Evolutionary conservation across 2,329 filamentous ascomycete genomes (phyloP).

Genomic region (Cytospora leucostoma): DNA sequence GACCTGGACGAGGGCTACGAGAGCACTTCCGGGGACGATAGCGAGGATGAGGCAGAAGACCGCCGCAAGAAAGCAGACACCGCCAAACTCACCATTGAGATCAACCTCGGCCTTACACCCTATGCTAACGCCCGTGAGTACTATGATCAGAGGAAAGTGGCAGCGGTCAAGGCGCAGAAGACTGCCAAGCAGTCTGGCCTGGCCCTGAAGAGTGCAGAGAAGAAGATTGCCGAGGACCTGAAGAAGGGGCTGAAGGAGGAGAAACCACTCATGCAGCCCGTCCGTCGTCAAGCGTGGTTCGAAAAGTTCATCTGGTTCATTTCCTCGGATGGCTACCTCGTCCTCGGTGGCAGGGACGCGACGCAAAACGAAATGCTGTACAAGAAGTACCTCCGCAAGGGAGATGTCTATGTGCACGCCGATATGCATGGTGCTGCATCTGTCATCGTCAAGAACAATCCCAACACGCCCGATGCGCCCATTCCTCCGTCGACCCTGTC

Average conservation of each 20-base stretch:
- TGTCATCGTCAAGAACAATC: constrained; percentile 89
- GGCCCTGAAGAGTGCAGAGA: constrained; percentile 86
- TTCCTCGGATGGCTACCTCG: constrained; percentile 91
- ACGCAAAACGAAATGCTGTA: constrained; percentile 95
- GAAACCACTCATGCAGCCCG: constrained; percentile 80
- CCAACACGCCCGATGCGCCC: constrained; percentile 74
- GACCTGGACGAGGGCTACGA: constrained; percentile 59
- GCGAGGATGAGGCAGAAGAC: constrained; percentile 38
- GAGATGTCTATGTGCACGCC: constrained; percentile 89
- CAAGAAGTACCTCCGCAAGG: constrained; percentile 78
- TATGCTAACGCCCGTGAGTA: constrained; percentile 92
- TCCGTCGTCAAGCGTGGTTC: constrained; percentile 88
- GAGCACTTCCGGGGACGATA: constrained; percentile 60
- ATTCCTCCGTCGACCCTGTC: constrained; percentile 89
- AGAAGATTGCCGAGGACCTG: constrained; percentile 82
- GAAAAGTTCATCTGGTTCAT: constrained; percentile 97
- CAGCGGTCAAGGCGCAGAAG: constrained; percentile 83
- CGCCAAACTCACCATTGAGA: constrained; percentile 71
- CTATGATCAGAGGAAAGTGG: constrained; percentile 83
- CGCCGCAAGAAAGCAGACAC: constrained; percentile 51
- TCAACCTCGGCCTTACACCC: constrained; percentile 78
- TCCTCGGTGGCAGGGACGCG: constrained; percentile 84
- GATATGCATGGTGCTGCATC: constrained; percentile 81
- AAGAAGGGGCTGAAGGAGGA: constrained; percentile 90
- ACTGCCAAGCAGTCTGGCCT: constrained; percentile 78